These are phyloP conservation scores for Salvia sclarea DNA, from an alignment of 305 asterid genomes.

Conservation along the genomic window DNA sequence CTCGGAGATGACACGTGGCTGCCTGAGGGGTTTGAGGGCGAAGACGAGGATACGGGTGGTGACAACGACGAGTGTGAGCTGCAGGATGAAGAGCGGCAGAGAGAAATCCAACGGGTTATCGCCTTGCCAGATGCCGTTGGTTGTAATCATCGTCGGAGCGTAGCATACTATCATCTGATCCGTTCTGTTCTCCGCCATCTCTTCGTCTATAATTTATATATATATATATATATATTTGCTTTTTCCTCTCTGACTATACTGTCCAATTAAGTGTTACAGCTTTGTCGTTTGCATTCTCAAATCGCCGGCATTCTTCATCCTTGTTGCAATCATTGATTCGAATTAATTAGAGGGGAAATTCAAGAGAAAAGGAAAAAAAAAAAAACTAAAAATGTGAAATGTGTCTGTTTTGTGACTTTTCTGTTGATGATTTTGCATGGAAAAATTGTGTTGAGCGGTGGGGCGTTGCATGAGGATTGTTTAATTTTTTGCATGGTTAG, in stretches of 20 bases:
- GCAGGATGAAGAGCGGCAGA: constrained; percentile 76
- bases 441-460: constrained; percentile 37
- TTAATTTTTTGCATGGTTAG: constrained; percentile 38
- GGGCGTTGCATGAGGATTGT: constrained; percentile 40
- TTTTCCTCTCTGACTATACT: background rate
- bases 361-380: too few species aligned
- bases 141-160: constrained; percentile 85
- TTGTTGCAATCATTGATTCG: background rate
- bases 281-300: background rate
- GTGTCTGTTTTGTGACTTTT: background rate
- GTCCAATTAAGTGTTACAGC: too few species aligned
- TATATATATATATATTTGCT: background rate
- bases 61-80: constrained; percentile 64
- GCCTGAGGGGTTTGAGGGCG: constrained; percentile 74
- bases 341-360: constrained; percentile 5
- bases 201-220: background rate
- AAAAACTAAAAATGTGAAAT: background rate
- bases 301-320: background rate
- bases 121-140: constrained; percentile 90
- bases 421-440: background rate
- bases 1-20: constrained; percentile 89
- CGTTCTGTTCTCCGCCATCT: constrained; percentile 33
- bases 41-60: constrained; percentile 72
- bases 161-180: constrained; percentile 71
- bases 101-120: constrained; percentile 90